Evolutionary conservation across 2,329 filamentous ascomycete genomes (phyloP).

Genomic region (Pleoardoris graminearum): DNA sequence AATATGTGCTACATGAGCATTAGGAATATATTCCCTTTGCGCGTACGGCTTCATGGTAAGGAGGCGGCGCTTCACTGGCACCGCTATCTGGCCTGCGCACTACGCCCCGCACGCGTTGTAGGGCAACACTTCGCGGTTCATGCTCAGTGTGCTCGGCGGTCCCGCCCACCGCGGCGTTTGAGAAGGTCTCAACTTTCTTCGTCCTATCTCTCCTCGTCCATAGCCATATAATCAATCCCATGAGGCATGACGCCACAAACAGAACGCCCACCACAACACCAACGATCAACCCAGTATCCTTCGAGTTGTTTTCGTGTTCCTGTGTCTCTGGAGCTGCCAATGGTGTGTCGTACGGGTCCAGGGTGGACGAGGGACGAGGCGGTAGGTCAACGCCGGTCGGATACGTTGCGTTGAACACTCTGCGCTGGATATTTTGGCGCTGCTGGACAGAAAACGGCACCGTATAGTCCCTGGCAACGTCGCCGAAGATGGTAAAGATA

Average conservation of each 20-base stretch:
- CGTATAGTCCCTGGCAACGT: not conserved
- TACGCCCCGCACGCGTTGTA: conserved; percentile 6
- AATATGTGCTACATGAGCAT: not conserved
- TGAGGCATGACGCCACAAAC: not conserved
- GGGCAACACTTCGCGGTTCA: not conserved
- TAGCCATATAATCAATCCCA: not conserved
- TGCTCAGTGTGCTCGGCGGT: not conserved
- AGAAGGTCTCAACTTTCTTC: not conserved
- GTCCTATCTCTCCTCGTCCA: not conserved
- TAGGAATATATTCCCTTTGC: not conserved
- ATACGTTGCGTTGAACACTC: conserved; percentile 2
- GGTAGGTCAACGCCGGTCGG: conserved; percentile 2
- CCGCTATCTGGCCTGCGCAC: conserved; percentile 7
- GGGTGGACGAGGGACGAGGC: not conserved
- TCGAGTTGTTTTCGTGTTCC: not conserved
- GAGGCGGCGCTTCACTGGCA: conserved; percentile 8
- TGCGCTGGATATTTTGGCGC: not conserved
- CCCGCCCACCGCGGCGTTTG: not conserved
- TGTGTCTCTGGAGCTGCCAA: not conserved
- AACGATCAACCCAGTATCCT: conserved; percentile 2
- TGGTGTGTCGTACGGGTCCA: not conserved
- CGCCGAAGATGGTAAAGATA: not conserved
- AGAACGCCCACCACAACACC: conserved; percentile 10
- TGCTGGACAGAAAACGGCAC: conserved; percentile 9
- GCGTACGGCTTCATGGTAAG: conserved; percentile 10